phyloP scores from a whole-genome alignment of 768 basidiomycete species.

The Trametopsis cervina region DNA sequence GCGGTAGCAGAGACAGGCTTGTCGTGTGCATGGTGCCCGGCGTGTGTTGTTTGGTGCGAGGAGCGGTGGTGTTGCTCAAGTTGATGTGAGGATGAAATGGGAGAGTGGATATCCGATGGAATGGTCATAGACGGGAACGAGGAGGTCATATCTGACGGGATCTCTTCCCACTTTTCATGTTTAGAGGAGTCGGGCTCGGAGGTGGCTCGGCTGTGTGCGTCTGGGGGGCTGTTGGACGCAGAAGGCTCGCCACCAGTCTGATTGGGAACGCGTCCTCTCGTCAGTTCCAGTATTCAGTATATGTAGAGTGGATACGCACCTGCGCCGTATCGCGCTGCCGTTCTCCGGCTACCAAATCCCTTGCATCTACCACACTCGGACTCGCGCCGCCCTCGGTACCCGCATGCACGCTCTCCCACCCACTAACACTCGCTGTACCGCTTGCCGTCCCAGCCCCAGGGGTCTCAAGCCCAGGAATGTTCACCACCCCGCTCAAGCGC shows the following conservation, averaged over 20 bases:
- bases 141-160: slow-evolving; percentile 40
- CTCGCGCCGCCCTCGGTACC: slow-evolving; percentile 15
- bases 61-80: slow-evolving; percentile 17
- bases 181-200: slow-evolving; percentile 26
- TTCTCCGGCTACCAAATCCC: slow-evolving; percentile 36
- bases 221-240: slow-evolving; percentile 3
- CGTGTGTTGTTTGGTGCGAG: slow-evolving; percentile 14
- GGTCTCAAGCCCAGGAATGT: slow-evolving; percentile 21
- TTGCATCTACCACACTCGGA: slow-evolving; percentile 33
- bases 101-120: slow-evolving; percentile 53
- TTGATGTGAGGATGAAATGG: slow-evolving; percentile 32
- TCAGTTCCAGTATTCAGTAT: too few relatives aligned
- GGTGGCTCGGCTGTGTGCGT: neutral
- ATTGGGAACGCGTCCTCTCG: too few relatives aligned
- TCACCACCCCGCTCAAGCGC: slow-evolving; percentile 24
- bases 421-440: slow-evolving; percentile 23
- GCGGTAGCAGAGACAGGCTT: slow-evolving; percentile 47
- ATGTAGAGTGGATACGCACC: too few relatives aligned
- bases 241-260: too few relatives aligned
- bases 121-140: slow-evolving; percentile 81
- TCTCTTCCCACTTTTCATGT: slow-evolving; percentile 64
- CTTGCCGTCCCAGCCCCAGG: too few relatives aligned
- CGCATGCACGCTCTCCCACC: slow-evolving; percentile 29
- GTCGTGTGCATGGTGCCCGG: slow-evolving; percentile 7
- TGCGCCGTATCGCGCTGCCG: too few relatives aligned